Conservation (phyloP, 805 yeast genomes). For the Candida gorgasii region DNA sequence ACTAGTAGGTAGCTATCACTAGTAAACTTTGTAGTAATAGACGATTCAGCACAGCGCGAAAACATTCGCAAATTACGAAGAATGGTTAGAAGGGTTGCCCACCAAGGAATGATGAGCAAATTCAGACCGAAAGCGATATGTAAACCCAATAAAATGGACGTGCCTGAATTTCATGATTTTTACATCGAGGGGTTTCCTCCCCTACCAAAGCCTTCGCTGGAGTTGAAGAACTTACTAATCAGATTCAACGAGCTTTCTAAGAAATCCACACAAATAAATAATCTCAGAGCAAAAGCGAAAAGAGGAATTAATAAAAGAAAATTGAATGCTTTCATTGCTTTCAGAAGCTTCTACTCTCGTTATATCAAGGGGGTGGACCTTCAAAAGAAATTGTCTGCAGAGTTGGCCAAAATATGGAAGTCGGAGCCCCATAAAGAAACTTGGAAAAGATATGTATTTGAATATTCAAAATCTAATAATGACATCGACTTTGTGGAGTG, state of each 20-base stretch:
- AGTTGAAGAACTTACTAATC: conserved; percentile 9
- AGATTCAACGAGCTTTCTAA: conserved; percentile 5
- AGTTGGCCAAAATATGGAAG: conserved; percentile 28
- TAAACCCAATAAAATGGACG: background rate
- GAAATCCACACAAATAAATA: conserved; percentile 5
- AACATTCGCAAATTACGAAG: background rate
- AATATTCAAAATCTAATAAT: conserved; percentile 21
- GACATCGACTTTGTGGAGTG: conserved; percentile 20
- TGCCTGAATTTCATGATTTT: background rate
- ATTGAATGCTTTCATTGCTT: conserved; percentile 33
- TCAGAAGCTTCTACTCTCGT: conserved; percentile 28
- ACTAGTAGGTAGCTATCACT: no score
- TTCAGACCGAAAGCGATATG: background rate
- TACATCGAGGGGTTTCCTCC: conserved; percentile 8
- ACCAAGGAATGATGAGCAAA: background rate
- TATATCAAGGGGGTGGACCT: conserved; percentile 18
- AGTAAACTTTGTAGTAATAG: background rate
- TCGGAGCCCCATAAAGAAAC: conserved; percentile 22
- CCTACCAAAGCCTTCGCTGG: conserved; percentile 9
- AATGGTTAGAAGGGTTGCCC: background rate
- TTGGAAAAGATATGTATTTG: conserved; percentile 33
- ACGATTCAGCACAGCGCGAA: background rate
- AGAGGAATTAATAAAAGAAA: conserved; percentile 4
- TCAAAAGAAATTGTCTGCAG: conserved; percentile 26
- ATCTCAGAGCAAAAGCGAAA: conserved; percentile 1